phyloP scores from a whole-genome alignment of 2,329 filamentous ascomycete genomes.

The Elsinoe perseae region DNA sequence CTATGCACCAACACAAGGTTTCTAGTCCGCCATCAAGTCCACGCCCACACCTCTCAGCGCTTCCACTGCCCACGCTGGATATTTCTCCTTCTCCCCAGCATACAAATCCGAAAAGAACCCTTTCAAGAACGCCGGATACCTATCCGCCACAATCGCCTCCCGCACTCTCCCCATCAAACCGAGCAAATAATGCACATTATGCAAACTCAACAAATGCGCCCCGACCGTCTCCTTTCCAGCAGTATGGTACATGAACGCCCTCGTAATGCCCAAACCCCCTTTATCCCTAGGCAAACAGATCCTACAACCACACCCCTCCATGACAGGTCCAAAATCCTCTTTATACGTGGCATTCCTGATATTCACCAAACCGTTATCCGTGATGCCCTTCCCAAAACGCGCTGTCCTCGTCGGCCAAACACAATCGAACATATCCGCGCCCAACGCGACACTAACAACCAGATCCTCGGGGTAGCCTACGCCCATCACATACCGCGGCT shows the following conservation, averaged over 20 bases:
- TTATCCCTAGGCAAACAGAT: conserved; percentile 60
- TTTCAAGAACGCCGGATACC: conserved; percentile 68
- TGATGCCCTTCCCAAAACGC: conserved; percentile 91
- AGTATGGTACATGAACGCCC: conserved; percentile 86
- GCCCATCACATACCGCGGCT: conserved; percentile 99
- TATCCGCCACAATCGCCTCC: conserved; percentile 71
- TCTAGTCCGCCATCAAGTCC: conserved; percentile 49
- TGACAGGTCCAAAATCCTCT: conserved; percentile 73
- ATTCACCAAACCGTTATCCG: conserved; percentile 71
- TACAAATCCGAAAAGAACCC: conserved; percentile 73
- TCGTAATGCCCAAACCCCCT: conserved; percentile 71
- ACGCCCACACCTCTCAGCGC: conserved; percentile 74
- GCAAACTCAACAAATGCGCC: conserved; percentile 77
- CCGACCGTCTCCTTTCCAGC: conserved; percentile 91
- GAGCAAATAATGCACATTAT: conserved; percentile 91
- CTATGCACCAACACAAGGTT: neutral
- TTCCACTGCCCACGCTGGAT: conserved; percentile 76
- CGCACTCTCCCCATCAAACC: conserved; percentile 70
- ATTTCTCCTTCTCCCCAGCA: conserved; percentile 51
- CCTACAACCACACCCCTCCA: conserved; percentile 71
- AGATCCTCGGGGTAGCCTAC: conserved; percentile 95
- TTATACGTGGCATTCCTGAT: conserved; percentile 69
- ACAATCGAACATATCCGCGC: conserved; percentile 99
- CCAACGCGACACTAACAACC: conserved; percentile 84
- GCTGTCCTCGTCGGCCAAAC: conserved; percentile 97